phyloP scores from a whole-genome alignment of 805 yeast species.

The Yarrowia phangngaensis region DNA sequence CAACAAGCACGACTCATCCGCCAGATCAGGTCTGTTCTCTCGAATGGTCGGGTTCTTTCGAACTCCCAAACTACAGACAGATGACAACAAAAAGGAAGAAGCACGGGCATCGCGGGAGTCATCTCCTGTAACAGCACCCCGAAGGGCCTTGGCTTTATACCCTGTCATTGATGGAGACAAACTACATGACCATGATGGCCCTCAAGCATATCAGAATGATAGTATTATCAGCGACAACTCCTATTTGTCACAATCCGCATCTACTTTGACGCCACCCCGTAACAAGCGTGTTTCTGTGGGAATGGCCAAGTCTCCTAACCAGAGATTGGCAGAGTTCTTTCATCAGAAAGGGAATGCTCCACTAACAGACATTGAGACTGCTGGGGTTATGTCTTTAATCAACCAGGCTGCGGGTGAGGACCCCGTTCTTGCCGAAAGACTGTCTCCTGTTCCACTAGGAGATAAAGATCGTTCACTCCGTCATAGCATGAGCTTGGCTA shows the following conservation, averaged over 20 bases:
- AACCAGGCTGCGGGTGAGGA: conserved; percentile 16
- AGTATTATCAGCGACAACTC: not conserved
- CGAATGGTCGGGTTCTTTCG: conserved; percentile 9
- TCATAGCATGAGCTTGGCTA: conserved; percentile 19
- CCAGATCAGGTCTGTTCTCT: not conserved
- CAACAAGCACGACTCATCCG: too few species aligned
- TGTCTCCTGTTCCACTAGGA: conserved; percentile 2
- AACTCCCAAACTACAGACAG: not conserved
- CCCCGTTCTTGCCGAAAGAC: not conserved
- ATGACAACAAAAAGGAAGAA: not conserved
- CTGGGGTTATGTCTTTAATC: conserved; percentile 48
- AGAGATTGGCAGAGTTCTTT: conserved; percentile 62
- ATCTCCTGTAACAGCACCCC: too few species aligned
- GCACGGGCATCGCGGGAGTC: too few species aligned
- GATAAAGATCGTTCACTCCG: conserved; percentile 1
- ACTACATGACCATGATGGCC: not conserved
- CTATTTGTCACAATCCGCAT: not conserved
- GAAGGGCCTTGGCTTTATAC: too few species aligned
- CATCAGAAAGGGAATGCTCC: conserved; percentile 68
- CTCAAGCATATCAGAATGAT: too few species aligned
- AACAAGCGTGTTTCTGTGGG: conserved; percentile 7
- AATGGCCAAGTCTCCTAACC: conserved; percentile 47
- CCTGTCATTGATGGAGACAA: conserved; percentile 11
- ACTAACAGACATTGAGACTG: conserved; percentile 66
- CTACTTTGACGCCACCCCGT: not conserved